Evolutionary conservation across 169 alveolate genomes (phyloP), one percentile per base, ranked within the genome.

Genomic region (Plasmodium falciparum): DNA sequence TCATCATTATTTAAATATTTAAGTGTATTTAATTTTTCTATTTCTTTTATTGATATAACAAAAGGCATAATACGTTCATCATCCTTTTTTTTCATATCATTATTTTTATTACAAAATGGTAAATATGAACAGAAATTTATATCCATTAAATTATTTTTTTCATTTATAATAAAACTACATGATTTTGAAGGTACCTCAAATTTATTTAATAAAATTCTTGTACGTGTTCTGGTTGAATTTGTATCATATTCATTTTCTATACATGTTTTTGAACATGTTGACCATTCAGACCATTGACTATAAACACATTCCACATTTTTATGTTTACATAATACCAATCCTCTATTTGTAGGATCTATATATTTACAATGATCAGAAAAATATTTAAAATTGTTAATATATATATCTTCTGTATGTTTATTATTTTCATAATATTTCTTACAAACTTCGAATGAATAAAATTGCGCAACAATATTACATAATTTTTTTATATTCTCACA

Each of bases 201-300:
- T 20, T 63, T 20, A 11, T 78, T 78, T 1, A 50, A 7, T 12
- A 78, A 39, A 43, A 65, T 8, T 24, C 89, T 45, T 4, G 49
- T 78, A 7, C 89, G 47, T n/a, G n/a, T 78, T 20, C 62, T n/a
- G 15, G 65, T 24, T 7, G 89, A 69, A 33, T 49, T 76, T 0
- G 93, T 70, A 13, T 92, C 92, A 66, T 47, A 62, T 1, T 70
- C 94, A 33, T 61, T 70, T 29, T 85, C 88, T 73, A 54, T 89
- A 63, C 96, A 93, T 2, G 61, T 39, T 26, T 67, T 85, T 7
- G 90, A 78, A 52, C 96, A 93, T 22, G 5, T 12, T 12, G 94
- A 74, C 96, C 96, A 93, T 39, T 76, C 94, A n/a, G 93, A 67
- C 96, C 96, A 93, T 17, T 63, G 61, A 9, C 71, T 88, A 61